Evolutionary conservation across 2,329 filamentous ascomycete genomes (phyloP), one percentile per base, ranked within the genome.

Genomic region (Exophiala sp.): DNA sequence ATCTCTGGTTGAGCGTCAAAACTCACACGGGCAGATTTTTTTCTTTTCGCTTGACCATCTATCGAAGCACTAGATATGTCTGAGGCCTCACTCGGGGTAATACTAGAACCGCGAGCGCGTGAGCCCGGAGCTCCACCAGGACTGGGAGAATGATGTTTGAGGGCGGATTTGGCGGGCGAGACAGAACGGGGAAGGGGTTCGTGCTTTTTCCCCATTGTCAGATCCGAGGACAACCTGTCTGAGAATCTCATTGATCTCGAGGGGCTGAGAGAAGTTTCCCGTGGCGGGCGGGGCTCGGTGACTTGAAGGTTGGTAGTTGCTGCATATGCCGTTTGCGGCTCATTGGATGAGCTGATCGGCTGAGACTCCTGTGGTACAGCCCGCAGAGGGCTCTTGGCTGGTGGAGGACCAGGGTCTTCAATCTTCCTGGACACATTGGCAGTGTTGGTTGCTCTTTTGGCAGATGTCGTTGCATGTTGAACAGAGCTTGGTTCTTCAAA

Each of bases 1-100:
- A 78, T 65, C 50, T 78, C 72, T 3, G 78, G 71, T 43, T 78
- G 76, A 40, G 83, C 81, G 52, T 84, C 82, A 61, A 86, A 96
- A 71, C 90, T 96, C 48, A 86, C 82, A 49, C 82, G 75, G 3
- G 75, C 75, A 29, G 69, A 69, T 65, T 79, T 82, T 68, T 78
- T 84, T 59, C 76, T 80, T 67, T 12, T 68, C 38, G 67, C 69
- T 20, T 58, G 62, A 8, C 72, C 72, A 42, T 78, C 75, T 38
- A 75, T 72, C 3, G 75, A 77, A 35, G 67, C 68, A 14, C 71
- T 66, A 5, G 81, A 85, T 3, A 75, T 75, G 58, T 84, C 82
- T 1, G 82, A 84, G 1, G 76, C 69, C 55, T 84, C 81, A 59
- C 79, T 82, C 1, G 74, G 65, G 5, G 75, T 68, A 32, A 58